Evolutionary conservation across 352 stramenopile species (phyloP).

Genomic region (Pythium grandisporangium): DNA sequence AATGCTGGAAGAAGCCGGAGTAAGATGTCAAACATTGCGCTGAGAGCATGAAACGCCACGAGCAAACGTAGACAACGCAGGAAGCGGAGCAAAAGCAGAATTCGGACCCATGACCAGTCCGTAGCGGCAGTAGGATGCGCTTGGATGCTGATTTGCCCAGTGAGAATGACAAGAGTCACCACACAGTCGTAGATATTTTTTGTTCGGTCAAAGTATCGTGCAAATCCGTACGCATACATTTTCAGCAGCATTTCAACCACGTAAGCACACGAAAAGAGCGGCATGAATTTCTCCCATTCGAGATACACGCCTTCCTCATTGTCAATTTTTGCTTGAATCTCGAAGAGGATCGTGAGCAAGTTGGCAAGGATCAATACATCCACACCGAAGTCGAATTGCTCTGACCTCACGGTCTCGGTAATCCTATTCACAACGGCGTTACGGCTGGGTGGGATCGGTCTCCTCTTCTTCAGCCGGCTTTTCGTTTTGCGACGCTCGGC

Average conservation of each 20-base stretch:
- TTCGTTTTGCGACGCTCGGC: constrained; percentile 13
- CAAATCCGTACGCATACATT: constrained; percentile 41
- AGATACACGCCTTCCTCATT: constrained; percentile 12
- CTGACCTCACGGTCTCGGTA: constrained; percentile 13
- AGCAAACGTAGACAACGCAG: constrained; percentile 41
- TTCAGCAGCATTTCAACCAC: constrained; percentile 81
- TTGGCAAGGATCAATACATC: constrained; percentile 35
- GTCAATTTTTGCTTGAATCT: constrained; percentile 40
- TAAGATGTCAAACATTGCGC: constrained; percentile 44
- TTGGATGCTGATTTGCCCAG: constrained; percentile 44
- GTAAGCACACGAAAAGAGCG: constrained; percentile 59
- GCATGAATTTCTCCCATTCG: constrained; percentile 44
- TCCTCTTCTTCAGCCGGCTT: not conserved
- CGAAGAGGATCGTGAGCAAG: constrained; percentile 31
- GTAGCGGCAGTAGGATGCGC: constrained; percentile 25
- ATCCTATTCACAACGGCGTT: constrained; percentile 12
- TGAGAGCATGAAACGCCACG: constrained; percentile 32
- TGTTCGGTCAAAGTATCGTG: constrained; percentile 41
- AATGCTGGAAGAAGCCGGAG: constrained; percentile 38
- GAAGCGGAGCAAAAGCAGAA: constrained; percentile 52
- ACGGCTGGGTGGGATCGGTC: too few species aligned
- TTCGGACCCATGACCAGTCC: constrained; percentile 39
- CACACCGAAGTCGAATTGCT: constrained; percentile 25
- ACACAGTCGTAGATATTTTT: constrained; percentile 83
- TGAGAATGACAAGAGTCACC: constrained; percentile 53